These are phyloP conservation scores for Thraustotheca clavata DNA, from an alignment of 352 stramenopile species.

Conservation along the genomic window DNA sequence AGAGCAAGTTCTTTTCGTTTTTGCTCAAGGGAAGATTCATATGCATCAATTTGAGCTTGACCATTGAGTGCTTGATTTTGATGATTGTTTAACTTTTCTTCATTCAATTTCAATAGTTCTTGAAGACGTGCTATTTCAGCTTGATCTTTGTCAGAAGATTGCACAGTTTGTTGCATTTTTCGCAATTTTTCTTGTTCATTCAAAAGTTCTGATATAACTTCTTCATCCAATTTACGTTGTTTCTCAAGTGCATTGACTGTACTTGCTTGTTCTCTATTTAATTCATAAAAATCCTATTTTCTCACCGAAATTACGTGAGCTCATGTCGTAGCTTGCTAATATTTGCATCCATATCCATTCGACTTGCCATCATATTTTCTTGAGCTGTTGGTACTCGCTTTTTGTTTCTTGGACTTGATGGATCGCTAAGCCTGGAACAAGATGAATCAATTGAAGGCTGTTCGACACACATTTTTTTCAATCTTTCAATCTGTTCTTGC, in stretches of 20 bases:
- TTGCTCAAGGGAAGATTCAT: constrained; percentile 52
- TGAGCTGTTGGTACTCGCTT: constrained; percentile 25
- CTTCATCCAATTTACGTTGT: constrained; percentile 59
- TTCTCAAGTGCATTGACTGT: constrained; percentile 58
- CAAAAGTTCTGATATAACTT: constrained; percentile 76
- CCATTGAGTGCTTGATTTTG: constrained; percentile 60
- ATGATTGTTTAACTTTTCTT: constrained; percentile 50
- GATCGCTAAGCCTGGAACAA: not conserved
- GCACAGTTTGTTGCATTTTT: constrained; percentile 36
- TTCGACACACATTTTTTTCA: constrained; percentile 74
- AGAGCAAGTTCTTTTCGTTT: constrained; percentile 55
- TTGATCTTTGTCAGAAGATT: constrained; percentile 43
- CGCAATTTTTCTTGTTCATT: constrained; percentile 78
- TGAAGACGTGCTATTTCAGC: constrained; percentile 66
- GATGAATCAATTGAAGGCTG: not conserved
- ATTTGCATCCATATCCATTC: constrained; percentile 75
- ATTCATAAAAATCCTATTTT: not conserved
- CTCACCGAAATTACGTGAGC: constrained; percentile 27
- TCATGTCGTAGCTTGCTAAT: constrained; percentile 64
- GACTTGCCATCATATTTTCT: constrained; percentile 79
- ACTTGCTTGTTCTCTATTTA: constrained; percentile 28
- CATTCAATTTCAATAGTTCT: constrained; percentile 56
- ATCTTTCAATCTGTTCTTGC: constrained; percentile 69
- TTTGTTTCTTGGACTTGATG: not conserved
- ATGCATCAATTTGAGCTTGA: constrained; percentile 53